phyloP scores from a whole-genome alignment of 768 basidiomycete species.

The Termitomyces sp. region DNA sequence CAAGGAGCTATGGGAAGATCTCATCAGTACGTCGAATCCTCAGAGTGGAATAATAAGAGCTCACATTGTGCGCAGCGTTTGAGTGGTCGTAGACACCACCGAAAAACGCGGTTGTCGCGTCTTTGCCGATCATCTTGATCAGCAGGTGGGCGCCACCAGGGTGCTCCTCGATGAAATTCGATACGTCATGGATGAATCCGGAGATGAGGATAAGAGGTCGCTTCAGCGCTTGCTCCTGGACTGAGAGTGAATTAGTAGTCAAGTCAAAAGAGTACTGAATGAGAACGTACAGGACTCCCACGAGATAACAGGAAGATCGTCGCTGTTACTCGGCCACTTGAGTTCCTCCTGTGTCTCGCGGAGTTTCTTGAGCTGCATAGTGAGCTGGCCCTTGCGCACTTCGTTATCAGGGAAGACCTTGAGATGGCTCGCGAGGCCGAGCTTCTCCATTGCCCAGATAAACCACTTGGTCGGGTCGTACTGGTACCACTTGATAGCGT shows the following conservation, averaged over 20 bases:
- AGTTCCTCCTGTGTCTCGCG: conserved; percentile 73
- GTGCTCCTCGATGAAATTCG: conserved; percentile 83
- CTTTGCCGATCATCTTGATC: conserved; percentile 82
- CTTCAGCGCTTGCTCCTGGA: conserved; percentile 74
- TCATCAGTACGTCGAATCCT: background rate
- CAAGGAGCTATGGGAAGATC: conserved; percentile 37
- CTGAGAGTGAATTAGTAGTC: conserved; percentile 27
- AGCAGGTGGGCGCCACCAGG: conserved; percentile 87
- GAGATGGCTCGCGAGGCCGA: conserved; percentile 71
- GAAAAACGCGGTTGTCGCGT: conserved; percentile 92
- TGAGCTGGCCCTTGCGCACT: conserved; percentile 84
- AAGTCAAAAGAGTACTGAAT: background rate
- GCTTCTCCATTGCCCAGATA: conserved; percentile 55
- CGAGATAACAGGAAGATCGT: conserved; percentile 73
- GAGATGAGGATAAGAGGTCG: conserved; percentile 84
- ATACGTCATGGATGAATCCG: conserved; percentile 91
- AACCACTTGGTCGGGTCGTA: conserved; percentile 95
- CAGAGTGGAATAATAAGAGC: conserved; percentile 16
- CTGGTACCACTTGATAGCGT: conserved; percentile 93
- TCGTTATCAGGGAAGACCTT: conserved; percentile 61
- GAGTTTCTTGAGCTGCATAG: conserved; percentile 90
- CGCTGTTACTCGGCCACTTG: conserved; percentile 73
- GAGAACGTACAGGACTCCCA: conserved; percentile 78
- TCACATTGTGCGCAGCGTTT: conserved; percentile 81
- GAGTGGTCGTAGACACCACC: conserved; percentile 90